Evolutionary conservation across 441 rosid species (phyloP).

Genomic region (Arabidopsis hybrid): DNA sequence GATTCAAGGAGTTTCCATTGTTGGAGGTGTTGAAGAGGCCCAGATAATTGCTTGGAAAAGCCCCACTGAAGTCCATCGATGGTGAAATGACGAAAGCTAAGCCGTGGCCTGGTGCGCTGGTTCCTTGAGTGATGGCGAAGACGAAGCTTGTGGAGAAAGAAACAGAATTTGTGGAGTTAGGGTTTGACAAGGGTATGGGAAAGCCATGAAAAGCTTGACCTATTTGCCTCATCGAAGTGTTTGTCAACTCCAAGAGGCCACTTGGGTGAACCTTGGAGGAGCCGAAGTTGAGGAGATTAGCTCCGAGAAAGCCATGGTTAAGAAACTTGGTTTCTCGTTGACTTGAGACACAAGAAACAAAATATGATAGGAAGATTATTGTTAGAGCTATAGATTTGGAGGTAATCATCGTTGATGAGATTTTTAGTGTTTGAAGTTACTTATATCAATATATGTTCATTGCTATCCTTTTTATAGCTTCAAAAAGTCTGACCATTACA

Average conservation of each 20-base stretch:
- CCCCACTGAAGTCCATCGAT: constrained; percentile 23
- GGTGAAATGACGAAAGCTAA: constrained; percentile 44
- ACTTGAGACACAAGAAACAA: constrained; percentile 24
- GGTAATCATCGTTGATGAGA: constrained; percentile 22
- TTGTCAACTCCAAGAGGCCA: constrained; percentile 45
- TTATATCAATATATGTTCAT: neutral
- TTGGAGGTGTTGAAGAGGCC: constrained; percentile 45
- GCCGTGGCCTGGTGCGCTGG: constrained; percentile 42
- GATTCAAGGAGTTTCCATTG: constrained; percentile 40
- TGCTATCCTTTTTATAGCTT: constrained; percentile 28
- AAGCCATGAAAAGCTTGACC: constrained; percentile 46
- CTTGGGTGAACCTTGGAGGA: constrained; percentile 34
- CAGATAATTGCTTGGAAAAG: constrained; percentile 28
- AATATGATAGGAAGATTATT: constrained; percentile 2
- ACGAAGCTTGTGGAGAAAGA: constrained; percentile 46
- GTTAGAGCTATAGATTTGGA: constrained; percentile 24
- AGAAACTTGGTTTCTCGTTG: constrained; percentile 37
- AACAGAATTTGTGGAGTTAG: constrained; percentile 12
- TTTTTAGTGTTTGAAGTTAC: constrained; percentile 6
- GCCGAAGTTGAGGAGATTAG: constrained; percentile 40
- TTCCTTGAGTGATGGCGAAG: constrained; percentile 33
- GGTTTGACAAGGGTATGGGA: constrained; percentile 22
- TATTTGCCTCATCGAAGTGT: constrained; percentile 34
- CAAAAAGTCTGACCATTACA: constrained; percentile 16
- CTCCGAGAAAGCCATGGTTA: constrained; percentile 41